These are phyloP conservation scores for Sideroxylon spinosum DNA, from an alignment of 179 eudicot genomes.

Conservation along the genomic window DNA sequence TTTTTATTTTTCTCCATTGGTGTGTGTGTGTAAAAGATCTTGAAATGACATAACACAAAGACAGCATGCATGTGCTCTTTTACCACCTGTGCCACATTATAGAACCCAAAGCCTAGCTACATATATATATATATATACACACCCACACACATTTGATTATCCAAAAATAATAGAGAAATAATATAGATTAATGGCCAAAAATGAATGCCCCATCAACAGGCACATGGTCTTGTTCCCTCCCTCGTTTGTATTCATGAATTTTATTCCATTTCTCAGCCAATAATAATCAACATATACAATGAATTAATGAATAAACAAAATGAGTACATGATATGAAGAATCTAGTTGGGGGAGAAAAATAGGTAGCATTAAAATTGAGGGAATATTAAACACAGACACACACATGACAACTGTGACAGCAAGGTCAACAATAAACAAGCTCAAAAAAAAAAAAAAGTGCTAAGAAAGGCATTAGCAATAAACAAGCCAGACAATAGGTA, in stretches of 20 bases:
- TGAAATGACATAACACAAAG: not conserved
- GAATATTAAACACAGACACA: constrained; percentile 11
- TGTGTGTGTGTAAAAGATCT: no score
- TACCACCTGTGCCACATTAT: constrained; percentile 26
- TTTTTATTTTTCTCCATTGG: no score
- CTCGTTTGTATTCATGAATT: constrained; percentile 13
- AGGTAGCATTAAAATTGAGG: not conserved
- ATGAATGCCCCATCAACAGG: constrained; percentile 33
- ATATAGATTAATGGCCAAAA: constrained; percentile 24
- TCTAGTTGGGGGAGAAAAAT: not conserved
- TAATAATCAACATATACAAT: constrained; percentile 7
- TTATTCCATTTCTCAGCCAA: constrained; percentile 7
- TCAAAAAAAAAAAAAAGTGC: constrained; percentile 1
- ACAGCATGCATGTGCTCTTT: constrained; percentile 33
- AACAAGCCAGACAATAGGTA: constrained; percentile 32
- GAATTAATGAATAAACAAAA: constrained; percentile 18
- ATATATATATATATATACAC: constrained; percentile 8
- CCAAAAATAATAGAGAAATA: not conserved
- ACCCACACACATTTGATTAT: not conserved
- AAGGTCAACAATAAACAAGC: constrained; percentile 11
- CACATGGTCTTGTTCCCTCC: constrained; percentile 44
- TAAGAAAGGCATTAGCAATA: constrained; percentile 13
- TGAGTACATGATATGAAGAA: constrained; percentile 21
- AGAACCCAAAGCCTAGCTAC: constrained; percentile 16
- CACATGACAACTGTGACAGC: constrained; percentile 22